Percentiles rank a stretch among this genome's conserved stretches.
These are phyloP conservation scores for Elsinoe fawcettii DNA, from an alignment of 2,329 filamentous ascomycete genomes.

Conservation along the genomic window DNA sequence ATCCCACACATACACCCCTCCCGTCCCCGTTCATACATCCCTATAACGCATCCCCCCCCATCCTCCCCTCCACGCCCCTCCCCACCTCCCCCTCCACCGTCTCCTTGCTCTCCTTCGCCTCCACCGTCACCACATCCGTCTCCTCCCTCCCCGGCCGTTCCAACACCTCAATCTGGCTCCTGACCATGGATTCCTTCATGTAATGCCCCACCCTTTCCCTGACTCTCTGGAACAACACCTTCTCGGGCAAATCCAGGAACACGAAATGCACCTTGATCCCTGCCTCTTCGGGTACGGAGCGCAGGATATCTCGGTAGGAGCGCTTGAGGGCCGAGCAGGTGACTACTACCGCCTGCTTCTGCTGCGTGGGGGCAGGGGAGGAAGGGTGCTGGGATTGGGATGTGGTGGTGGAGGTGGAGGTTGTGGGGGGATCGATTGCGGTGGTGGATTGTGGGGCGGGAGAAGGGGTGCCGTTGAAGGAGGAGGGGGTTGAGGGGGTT, in stretches of 20 bases:
- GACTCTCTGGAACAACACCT: slow-evolving; percentile 68
- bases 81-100: slow-evolving; percentile 36
- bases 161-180: slow-evolving; percentile 81
- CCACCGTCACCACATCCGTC: slow-evolving; percentile 40
- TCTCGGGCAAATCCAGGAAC: slow-evolving; percentile 73
- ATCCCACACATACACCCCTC: no score
- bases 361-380: slow-evolving; percentile 15
- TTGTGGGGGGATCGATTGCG: slow-evolving; percentile 15
- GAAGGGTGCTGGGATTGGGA: slow-evolving; percentile 21
- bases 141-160: slow-evolving; percentile 64
- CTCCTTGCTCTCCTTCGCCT: slow-evolving; percentile 35
- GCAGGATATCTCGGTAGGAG: slow-evolving; percentile 76
- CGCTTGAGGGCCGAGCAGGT: slow-evolving; percentile 95
- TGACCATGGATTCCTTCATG: slow-evolving; percentile 94
- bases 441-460: background rate
- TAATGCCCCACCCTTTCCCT: slow-evolving; percentile 72
- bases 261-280: slow-evolving; percentile 68
- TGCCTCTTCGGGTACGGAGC: slow-evolving; percentile 40
- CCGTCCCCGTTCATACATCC: no score
- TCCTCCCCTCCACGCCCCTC: slow-evolving; percentile 32
- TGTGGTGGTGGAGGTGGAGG: slow-evolving; percentile 2
- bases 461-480: background rate
- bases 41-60: slow-evolving; percentile 20
- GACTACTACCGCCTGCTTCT: slow-evolving; percentile 74
- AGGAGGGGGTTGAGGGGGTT: slow-evolving; percentile 20